These are phyloP conservation scores for Neophaeococcomyces mojaviensis DNA, from an alignment of 2,329 filamentous ascomycete species.

Conservation along the genomic window DNA sequence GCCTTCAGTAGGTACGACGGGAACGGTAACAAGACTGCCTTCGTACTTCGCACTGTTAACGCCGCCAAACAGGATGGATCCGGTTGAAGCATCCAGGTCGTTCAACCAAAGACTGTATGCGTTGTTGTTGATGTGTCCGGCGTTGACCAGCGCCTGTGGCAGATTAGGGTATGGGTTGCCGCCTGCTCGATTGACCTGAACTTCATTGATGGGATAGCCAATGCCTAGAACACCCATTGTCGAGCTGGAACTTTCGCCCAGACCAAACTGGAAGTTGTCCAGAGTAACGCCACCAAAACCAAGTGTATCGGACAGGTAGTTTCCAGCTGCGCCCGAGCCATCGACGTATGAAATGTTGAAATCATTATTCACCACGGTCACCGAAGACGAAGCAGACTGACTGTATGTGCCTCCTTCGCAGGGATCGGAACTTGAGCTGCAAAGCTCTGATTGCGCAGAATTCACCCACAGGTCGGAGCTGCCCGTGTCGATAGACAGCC, in stretches of 20 bases:
- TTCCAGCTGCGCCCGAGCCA: slow-evolving; percentile 66
- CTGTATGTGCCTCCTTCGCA: slow-evolving; percentile 61
- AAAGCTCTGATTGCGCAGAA: slow-evolving; percentile 53
- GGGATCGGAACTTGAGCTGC: slow-evolving; percentile 40
- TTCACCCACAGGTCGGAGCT: slow-evolving; percentile 63
- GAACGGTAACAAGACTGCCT: slow-evolving; percentile 58
- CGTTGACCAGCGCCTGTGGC: slow-evolving; percentile 55
- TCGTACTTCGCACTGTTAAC: slow-evolving; percentile 60
- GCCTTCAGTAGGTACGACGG: slow-evolving; percentile 50
- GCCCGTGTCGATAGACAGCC: slow-evolving; percentile 55
- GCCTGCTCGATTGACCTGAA: slow-evolving; percentile 51
- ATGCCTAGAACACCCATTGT: slow-evolving; percentile 74
- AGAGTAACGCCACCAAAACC: slow-evolving; percentile 44
- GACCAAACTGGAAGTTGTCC: slow-evolving; percentile 50
- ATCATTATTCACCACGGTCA: slow-evolving; percentile 61
- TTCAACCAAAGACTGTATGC: slow-evolving; percentile 72
- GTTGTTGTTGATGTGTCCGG: slow-evolving; percentile 55
- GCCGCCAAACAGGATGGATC: slow-evolving; percentile 67
- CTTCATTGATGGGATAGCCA: slow-evolving; percentile 74
- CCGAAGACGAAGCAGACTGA: slow-evolving; percentile 67
- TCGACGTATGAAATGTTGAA: slow-evolving; percentile 90
- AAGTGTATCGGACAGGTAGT: slow-evolving; percentile 69
- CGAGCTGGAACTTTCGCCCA: slow-evolving; percentile 50
- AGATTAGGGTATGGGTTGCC: slow-evolving; percentile 58
- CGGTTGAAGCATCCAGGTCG: slow-evolving; percentile 58